A percentile compares a stretch with the other conserved stretches of the same genome.
phyloP scores from a whole-genome alignment of 2,329 filamentous ascomycete species.

The Pezizomycotina sp. region DNA sequence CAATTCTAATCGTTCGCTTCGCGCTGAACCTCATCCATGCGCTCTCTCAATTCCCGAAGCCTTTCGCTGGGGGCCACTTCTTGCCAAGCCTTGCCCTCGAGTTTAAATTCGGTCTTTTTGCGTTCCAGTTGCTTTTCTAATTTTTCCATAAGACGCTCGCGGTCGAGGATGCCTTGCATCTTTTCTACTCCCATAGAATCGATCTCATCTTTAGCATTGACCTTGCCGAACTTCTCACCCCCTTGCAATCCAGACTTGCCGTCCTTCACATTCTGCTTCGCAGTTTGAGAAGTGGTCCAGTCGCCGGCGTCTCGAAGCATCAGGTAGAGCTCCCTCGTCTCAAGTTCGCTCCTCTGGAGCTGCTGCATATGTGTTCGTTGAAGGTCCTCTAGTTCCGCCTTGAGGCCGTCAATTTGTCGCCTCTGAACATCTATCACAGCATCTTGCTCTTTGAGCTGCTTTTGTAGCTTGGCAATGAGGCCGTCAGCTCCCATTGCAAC shows the following conservation, averaged over 20 bases:
- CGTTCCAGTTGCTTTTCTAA: conserved; percentile 90
- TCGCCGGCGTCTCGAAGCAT: conserved; percentile 97
- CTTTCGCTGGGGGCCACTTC: conserved; percentile 81
- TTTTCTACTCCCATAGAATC: conserved; percentile 51
- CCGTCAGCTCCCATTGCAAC: conserved; percentile 86
- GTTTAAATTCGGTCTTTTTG: conserved; percentile 93
- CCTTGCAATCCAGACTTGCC: conserved; percentile 13
- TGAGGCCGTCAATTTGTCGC: conserved; percentile 72
- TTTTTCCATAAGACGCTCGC: conserved; percentile 79
- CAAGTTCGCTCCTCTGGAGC: conserved; percentile 81
- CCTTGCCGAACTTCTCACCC: conserved; percentile 37
- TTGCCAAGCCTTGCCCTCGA: conserved; percentile 83
- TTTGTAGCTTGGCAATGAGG: conserved; percentile 79
- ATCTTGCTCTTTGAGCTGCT: conserved; percentile 81
- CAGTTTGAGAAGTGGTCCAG: conserved; percentile 58
- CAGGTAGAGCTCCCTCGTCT: conserved; percentile 89
- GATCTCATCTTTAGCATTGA: conserved; percentile 34
- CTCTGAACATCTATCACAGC: conserved; percentile 78
- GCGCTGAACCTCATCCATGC: conserved; percentile 56
- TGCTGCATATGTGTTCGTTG: conserved; percentile 44
- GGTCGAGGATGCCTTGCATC: conserved; percentile 84
- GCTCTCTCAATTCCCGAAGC: conserved; percentile 75
- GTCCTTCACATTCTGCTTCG: conserved; percentile 22
- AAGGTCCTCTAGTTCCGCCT: conserved; percentile 65
- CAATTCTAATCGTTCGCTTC: conserved; percentile 23